phyloP scores from a whole-genome alignment of 306 rosid species.

The Hippophae gyantsensis region DNA sequence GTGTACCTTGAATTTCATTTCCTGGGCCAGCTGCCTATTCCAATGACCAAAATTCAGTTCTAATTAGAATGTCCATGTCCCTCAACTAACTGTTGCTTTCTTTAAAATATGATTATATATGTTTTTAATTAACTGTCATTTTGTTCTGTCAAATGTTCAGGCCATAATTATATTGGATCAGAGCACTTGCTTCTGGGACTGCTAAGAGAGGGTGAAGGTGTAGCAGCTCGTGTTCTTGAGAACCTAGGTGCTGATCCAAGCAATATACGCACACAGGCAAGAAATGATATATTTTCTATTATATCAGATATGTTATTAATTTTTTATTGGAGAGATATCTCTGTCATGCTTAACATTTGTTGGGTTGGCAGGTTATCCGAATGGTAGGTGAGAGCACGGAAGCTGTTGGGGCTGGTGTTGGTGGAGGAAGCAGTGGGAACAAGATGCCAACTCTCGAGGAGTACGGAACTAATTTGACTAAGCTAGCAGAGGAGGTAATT shows the following conservation, averaged over 20 bases:
- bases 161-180: slow-evolving; percentile 91
- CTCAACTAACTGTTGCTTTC: neutral
- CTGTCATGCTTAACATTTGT: neutral
- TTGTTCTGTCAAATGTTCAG: slow-evolving; percentile 28
- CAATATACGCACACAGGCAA: slow-evolving; percentile 90
- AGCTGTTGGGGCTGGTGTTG: slow-evolving; percentile 82
- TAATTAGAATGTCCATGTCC: neutral
- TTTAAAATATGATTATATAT: neutral
- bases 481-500: slow-evolving; percentile 87
- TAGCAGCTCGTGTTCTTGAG: slow-evolving; percentile 96
- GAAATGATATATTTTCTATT: slow-evolving; percentile 10
- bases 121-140: slow-evolving; percentile 1
- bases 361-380: slow-evolving; percentile 71
- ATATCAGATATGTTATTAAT: neutral
- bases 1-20: neutral
- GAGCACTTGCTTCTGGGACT: slow-evolving; percentile 97
- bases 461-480: slow-evolving; percentile 90
- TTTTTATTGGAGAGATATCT: neutral
- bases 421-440: slow-evolving; percentile 74
- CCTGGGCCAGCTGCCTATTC: neutral
- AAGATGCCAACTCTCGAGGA: slow-evolving; percentile 98
- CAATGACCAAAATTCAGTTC: neutral
- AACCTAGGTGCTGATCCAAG: slow-evolving; percentile 90
- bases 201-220: slow-evolving; percentile 97
- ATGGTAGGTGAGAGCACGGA: slow-evolving; percentile 99